phyloP scores from a whole-genome alignment of 2,329 filamentous ascomycete species.

The Parastagonospora avenae region DNA sequence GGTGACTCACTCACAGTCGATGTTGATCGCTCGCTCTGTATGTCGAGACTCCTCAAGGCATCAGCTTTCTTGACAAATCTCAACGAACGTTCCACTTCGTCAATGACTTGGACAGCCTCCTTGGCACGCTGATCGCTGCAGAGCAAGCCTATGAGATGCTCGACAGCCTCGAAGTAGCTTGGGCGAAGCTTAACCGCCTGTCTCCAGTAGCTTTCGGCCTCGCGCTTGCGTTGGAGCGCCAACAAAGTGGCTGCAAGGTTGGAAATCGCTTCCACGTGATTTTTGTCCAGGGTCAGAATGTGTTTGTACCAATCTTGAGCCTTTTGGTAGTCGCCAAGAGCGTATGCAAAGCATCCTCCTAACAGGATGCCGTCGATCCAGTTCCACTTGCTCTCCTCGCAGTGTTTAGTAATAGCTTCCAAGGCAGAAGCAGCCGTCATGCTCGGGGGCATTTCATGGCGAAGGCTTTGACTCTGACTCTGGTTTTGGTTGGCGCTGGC shows the following conservation, averaged over 20 bases:
- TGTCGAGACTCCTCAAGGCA: conserved; percentile 56
- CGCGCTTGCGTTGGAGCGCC: conserved; percentile 78
- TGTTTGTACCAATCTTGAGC: conserved; percentile 76
- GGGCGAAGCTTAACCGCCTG: conserved; percentile 82
- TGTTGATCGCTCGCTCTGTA: conserved; percentile 64
- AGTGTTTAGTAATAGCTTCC: conserved; percentile 44
- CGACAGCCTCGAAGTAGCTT: conserved; percentile 90
- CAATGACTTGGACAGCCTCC: conserved; percentile 87
- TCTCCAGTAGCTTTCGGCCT: conserved; percentile 86
- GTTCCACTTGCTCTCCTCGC: conserved; percentile 49
- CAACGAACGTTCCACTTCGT: conserved; percentile 78
- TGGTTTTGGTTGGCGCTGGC: conserved; percentile 23
- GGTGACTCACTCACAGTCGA: conserved; percentile 63
- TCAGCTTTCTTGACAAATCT: conserved; percentile 56
- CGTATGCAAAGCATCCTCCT: conserved; percentile 90
- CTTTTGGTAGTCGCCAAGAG: conserved; percentile 80
- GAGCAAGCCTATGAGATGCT: conserved; percentile 87
- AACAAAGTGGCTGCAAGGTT: conserved; percentile 90
- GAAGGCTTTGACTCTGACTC: conserved; percentile 16
- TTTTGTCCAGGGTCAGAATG: conserved; percentile 63
- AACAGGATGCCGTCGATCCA: conserved; percentile 95
- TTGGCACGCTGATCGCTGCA: conserved; percentile 79
- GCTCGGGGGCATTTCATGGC: conserved; percentile 37
- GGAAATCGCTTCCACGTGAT: conserved; percentile 88
- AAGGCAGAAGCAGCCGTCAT: conserved; percentile 45